A percentile compares a stretch with the other conserved stretches of the same genome.
Conservation (phyloP, 805 yeast species). For the Cyberlindnera saturnus region DNA sequence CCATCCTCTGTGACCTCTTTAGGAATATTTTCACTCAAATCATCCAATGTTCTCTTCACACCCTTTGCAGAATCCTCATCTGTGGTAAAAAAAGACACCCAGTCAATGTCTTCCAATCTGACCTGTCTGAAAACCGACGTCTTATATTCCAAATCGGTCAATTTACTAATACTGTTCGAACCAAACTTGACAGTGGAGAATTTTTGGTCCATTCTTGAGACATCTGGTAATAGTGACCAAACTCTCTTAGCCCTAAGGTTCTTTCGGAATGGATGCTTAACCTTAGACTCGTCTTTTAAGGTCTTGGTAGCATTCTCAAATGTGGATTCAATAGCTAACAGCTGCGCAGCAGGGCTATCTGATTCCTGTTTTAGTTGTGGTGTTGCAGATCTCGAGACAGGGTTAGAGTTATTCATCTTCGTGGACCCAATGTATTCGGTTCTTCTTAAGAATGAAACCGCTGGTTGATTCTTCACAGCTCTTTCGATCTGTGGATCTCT, state of each 20-base stretch:
- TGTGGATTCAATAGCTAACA: conserved; percentile 67
- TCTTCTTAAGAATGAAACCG: conserved; percentile 79
- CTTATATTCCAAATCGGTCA: conserved; percentile 17
- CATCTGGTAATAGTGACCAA: conserved; percentile 84
- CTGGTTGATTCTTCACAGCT: conserved; percentile 31
- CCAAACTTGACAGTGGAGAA: conserved; percentile 62
- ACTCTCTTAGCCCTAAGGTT: conserved; percentile 66
- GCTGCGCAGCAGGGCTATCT: conserved; percentile 54
- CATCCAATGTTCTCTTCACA: conserved; percentile 38
- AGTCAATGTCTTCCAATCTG: conserved; percentile 62
- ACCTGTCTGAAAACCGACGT: conserved; percentile 71
- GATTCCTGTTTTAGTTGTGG: conserved; percentile 17
- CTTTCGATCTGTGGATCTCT: conserved; percentile 64
- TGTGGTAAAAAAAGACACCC: conserved; percentile 67
- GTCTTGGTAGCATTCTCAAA: conserved; percentile 58
- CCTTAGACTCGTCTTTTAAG: conserved; percentile 32
- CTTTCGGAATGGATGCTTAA: conserved; percentile 77
- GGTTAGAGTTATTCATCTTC: conserved; percentile 1
- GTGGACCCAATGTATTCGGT: conserved; percentile 68
- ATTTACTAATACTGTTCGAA: conserved; percentile 2
- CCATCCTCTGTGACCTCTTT: conserved; percentile 27
- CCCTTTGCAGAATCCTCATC: conserved; percentile 34
- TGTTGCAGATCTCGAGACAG: conserved; percentile 13
- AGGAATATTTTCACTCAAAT: conserved; percentile 42
- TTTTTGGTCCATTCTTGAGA: conserved; percentile 80